Percentiles rank a stretch among this genome's conserved stretches.
These are phyloP conservation scores for Marasmius sp. DNA, from an alignment of 1,284 basidiomycete species.

Conservation along the genomic window DNA sequence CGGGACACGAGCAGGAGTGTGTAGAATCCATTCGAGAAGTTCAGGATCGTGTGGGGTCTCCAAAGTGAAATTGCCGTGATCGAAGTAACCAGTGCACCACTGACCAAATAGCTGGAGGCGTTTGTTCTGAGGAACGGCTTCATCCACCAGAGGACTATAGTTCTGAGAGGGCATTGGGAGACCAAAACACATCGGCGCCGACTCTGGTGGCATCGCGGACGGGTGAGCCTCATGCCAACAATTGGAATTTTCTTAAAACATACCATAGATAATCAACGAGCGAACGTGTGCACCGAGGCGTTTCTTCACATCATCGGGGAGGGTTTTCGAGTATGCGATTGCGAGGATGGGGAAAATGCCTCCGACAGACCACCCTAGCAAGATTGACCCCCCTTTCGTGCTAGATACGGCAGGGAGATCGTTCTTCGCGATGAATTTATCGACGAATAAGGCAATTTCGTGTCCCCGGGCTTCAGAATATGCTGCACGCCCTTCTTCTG, in stretches of 20 bases:
- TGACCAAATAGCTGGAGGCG: not conserved
- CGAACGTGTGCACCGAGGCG: not conserved
- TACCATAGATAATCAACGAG: not conserved
- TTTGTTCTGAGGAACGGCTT: not conserved
- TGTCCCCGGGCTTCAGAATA: not conserved
- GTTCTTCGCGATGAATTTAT: not conserved
- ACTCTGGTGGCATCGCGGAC: not conserved
- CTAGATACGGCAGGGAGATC: not conserved
- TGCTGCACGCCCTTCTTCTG: not conserved
- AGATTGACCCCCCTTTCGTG: not conserved
- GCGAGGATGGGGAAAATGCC: not conserved
- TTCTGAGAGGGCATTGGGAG: not conserved
- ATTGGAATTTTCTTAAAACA: not conserved
- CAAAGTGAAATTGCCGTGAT: not conserved
- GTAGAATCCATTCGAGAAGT: not conserved
- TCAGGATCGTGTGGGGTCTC: not conserved
- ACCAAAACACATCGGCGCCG: not conserved
- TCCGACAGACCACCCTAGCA: not conserved
- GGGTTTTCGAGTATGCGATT: not conserved
- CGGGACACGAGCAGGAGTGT: not conserved
- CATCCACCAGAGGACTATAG: not conserved
- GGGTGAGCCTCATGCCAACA: too few species aligned
- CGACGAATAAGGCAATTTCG: not conserved
- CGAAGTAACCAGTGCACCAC: not conserved
- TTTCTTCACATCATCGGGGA: not conserved